phyloP scores from a whole-genome alignment of 352 stramenopile species.

The Phytophthora rubi region DNA sequence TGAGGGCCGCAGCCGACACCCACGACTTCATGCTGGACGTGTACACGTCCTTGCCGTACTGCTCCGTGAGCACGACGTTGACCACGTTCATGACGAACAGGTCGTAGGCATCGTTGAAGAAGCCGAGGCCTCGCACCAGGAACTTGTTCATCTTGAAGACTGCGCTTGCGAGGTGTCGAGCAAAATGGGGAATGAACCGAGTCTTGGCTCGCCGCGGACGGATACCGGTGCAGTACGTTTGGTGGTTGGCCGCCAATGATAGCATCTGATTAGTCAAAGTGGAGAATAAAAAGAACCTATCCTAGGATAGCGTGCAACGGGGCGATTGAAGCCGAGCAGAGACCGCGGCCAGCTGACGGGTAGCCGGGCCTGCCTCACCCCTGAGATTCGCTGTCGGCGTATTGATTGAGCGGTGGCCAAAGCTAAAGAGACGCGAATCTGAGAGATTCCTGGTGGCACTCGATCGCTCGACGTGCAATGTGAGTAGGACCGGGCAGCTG shows the following conservation, averaged over 20 bases:
- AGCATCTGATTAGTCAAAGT: conserved; percentile 30
- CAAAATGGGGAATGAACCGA: conserved; percentile 35
- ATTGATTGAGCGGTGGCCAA: background rate
- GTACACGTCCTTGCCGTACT: conserved; percentile 69
- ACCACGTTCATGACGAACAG: conserved; percentile 87
- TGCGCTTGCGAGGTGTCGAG: conserved; percentile 18
- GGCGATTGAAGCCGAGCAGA: conserved; percentile 20
- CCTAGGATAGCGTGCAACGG: background rate
- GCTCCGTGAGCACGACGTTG: conserved; percentile 82
- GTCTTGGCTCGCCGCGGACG: background rate
- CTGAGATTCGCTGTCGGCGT: conserved; percentile 15
- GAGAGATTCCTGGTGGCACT: conserved; percentile 23
- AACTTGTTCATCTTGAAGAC: conserved; percentile 60
- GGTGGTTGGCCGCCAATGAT: conserved; percentile 19
- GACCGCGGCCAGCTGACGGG: conserved; percentile 20
- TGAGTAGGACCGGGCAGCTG: conserved; percentile 16
- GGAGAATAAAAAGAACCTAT: conserved; percentile 30
- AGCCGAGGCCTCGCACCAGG: conserved; percentile 71
- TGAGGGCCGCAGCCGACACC: conserved; percentile 62
- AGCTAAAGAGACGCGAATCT: conserved; percentile 15
- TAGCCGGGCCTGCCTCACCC: conserved; percentile 13
- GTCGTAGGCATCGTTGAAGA: conserved; percentile 83
- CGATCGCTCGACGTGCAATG: conserved; percentile 17
- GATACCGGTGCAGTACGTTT: conserved; percentile 4
- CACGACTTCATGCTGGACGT: conserved; percentile 65